These are phyloP conservation scores for Vitis rupestris DNA, from an alignment of 164 flowering plant species.

Conservation along the genomic window DNA sequence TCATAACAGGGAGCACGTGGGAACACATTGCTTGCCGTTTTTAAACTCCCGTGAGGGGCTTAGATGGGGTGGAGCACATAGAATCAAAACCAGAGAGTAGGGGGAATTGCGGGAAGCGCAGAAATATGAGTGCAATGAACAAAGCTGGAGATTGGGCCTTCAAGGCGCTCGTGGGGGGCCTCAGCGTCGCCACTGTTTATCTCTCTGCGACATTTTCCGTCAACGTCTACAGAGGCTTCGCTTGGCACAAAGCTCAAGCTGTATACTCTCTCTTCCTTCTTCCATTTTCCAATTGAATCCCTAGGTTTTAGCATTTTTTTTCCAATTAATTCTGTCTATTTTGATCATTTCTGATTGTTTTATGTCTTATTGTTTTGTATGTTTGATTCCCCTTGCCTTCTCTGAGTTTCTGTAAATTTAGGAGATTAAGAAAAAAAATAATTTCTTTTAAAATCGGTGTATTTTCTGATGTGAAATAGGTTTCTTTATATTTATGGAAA, in stretches of 20 bases:
- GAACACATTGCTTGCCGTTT: no score
- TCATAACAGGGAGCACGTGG: no score
- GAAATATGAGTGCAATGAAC: constrained; percentile 25
- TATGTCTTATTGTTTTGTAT: no score
- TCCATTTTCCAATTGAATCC: not conserved
- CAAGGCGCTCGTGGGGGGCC: constrained; percentile 75
- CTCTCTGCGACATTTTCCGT: constrained; percentile 85
- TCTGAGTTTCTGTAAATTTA: no score
- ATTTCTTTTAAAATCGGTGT: no score
- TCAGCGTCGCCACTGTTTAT: constrained; percentile 77
- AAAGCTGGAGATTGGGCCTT: constrained; percentile 71
- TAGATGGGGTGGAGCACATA: not conserved
- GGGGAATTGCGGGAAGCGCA: constrained; percentile 14
- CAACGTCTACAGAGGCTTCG: constrained; percentile 83
- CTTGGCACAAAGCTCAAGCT: constrained; percentile 90
- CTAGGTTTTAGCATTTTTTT: not conserved
- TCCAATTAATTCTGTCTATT: not conserved
- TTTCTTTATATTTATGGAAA: no score
- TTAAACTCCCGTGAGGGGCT: not conserved
- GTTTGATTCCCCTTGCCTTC: no score
- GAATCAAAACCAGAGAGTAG: constrained; percentile 1
- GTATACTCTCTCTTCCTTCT: constrained; percentile 27
- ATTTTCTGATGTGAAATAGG: no score
- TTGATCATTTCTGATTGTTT: no score
- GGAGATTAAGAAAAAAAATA: no score